phyloP scores from a whole-genome alignment of 768 basidiomycete species.

The Hypsizygus marmoreus region DNA sequence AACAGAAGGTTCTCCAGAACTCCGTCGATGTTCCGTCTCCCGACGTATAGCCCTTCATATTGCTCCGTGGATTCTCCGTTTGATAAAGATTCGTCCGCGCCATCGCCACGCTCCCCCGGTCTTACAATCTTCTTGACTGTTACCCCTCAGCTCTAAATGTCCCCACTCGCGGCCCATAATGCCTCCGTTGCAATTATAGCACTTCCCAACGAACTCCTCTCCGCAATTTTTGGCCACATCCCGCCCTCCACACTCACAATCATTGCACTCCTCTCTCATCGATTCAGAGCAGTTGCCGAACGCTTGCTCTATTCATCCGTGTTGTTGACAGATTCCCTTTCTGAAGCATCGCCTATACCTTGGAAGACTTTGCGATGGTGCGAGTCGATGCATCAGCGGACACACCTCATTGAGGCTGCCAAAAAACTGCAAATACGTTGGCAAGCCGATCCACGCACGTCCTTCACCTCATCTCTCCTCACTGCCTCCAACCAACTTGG shows the following conservation, averaged over 20 bases:
- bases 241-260: slow-evolving; percentile 37
- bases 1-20: slow-evolving; percentile 4
- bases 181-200: slow-evolving; percentile 21
- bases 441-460: slow-evolving; percentile 42
- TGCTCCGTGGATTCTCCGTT: slow-evolving; percentile 39
- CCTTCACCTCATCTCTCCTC: slow-evolving; percentile 31
- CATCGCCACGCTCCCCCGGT: slow-evolving; percentile 7
- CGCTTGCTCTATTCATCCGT: slow-evolving; percentile 59
- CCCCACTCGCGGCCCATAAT: slow-evolving; percentile 8
- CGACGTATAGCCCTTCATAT: slow-evolving; percentile 33
- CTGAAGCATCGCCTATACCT: slow-evolving; percentile 40
- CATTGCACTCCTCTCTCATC: slow-evolving; percentile 46
- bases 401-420: slow-evolving; percentile 47
- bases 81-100: slow-evolving; percentile 29
- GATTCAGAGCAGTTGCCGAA: slow-evolving; percentile 56
- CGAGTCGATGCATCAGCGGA: slow-evolving; percentile 46
- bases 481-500: slow-evolving; percentile 42
- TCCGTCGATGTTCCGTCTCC: slow-evolving; percentile 43
- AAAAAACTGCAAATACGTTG: slow-evolving; percentile 55
- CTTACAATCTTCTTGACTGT: slow-evolving; percentile 8
- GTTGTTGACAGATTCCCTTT: slow-evolving; percentile 48
- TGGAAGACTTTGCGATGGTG: slow-evolving; percentile 52
- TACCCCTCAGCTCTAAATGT: slow-evolving; percentile 13
- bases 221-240: slow-evolving; percentile 46
- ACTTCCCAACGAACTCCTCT: slow-evolving; percentile 60